phyloP scores from a whole-genome alignment of 2,329 filamentous ascomycete species.

The Alternaria incomplexa region DNA sequence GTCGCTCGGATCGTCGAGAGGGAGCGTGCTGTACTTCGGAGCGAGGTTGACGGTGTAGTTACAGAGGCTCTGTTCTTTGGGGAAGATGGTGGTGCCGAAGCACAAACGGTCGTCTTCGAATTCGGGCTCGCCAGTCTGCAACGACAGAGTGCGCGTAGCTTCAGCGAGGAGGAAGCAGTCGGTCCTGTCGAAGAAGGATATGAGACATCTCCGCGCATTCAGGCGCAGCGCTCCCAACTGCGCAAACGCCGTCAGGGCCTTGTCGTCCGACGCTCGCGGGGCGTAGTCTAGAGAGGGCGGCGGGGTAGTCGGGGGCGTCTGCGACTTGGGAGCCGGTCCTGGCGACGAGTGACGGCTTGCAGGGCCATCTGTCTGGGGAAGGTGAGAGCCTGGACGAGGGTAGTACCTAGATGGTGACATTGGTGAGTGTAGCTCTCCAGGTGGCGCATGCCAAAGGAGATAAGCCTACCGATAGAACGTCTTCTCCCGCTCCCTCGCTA shows the following conservation, averaged over 20 bases:
- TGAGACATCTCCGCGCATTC: constrained; percentile 43
- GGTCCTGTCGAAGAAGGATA: constrained; percentile 49
- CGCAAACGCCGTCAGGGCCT: constrained; percentile 46
- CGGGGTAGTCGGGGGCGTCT: constrained; percentile 15
- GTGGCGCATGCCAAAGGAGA: not conserved
- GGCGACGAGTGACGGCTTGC: constrained; percentile 27
- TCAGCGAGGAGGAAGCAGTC: constrained; percentile 47
- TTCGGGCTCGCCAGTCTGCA: constrained; percentile 36
- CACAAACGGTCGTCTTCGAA: constrained; percentile 36
- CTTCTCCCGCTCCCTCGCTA: constrained; percentile 40
- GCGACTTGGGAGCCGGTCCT: constrained; percentile 20
- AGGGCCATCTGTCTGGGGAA: constrained; percentile 23
- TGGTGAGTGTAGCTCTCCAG: constrained; percentile 1
- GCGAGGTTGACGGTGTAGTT: constrained; percentile 42
- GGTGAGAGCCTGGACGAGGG: constrained; percentile 38
- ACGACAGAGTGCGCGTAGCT: constrained; percentile 39
- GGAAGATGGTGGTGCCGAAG: constrained; percentile 43
- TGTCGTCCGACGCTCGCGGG: constrained; percentile 38
- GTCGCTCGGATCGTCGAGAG: constrained; percentile 22
- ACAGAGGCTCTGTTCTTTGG: constrained; percentile 43
- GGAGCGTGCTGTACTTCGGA: constrained; percentile 15
- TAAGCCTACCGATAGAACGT: constrained; percentile 39
- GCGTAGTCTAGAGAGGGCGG: constrained; percentile 12
- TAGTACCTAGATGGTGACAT: constrained; percentile 6
- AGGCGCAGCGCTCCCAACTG: constrained; percentile 48